Evolutionary conservation across 768 basidiomycete genomes (phyloP).

Genomic region (Tricholoma sp.): DNA sequence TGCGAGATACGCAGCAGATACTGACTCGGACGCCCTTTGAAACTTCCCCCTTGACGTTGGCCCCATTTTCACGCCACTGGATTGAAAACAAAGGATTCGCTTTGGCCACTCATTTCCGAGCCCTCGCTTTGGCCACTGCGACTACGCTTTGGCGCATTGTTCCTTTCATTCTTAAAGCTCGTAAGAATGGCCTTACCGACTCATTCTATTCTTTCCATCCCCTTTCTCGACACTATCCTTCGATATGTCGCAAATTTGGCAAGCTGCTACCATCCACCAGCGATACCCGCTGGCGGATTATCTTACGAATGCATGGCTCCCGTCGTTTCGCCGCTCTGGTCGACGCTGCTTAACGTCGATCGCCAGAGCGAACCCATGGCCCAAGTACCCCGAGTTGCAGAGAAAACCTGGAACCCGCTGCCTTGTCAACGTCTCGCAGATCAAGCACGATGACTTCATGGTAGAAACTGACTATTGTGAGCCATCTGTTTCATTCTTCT

Average conservation of each 20-base stretch:
- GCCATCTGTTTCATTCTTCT: neutral
- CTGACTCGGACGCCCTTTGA: no score
- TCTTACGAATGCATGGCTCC: conserved; percentile 8
- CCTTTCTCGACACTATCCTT: neutral
- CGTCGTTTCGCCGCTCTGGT: conserved; percentile 8
- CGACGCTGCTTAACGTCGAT: conserved; percentile 1
- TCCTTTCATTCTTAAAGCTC: neutral
- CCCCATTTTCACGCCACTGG: no score
- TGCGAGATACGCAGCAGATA: no score
- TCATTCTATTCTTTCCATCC: neutral
- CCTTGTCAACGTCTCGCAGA: conserved; percentile 4
- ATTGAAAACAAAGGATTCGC: no score
- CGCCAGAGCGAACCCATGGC: conserved; percentile 9
- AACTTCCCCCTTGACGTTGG: no score
- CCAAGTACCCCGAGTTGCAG: conserved; percentile 13
- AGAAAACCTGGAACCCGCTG: conserved; percentile 5
- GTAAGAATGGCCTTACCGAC: neutral
- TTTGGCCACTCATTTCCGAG: no score
- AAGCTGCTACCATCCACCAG: neutral
- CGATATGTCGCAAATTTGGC: neutral
- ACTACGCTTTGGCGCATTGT: neutral
- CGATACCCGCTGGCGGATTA: conserved; percentile 9
- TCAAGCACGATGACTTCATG: conserved; percentile 6
- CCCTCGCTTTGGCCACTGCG: neutral
- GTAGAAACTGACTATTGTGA: neutral